These are phyloP conservation scores for Candida sojae DNA, from an alignment of 1,139 yeast species.

Conservation along the genomic window DNA sequence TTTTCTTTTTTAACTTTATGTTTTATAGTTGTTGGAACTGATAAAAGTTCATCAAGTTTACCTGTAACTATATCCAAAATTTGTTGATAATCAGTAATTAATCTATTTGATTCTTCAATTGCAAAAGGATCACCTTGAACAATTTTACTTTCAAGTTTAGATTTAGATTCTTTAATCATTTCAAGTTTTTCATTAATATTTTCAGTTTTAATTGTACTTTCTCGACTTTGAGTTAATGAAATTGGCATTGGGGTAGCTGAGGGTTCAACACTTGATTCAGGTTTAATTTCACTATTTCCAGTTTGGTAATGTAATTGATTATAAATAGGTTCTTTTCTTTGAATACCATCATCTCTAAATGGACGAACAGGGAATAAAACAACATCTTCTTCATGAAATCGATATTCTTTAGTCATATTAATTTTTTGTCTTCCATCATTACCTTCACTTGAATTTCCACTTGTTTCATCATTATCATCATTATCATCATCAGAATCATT, in stretches of 20 bases:
- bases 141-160: slow-evolving; percentile 31
- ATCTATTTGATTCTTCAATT: slow-evolving; percentile 31
- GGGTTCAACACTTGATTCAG: background rate
- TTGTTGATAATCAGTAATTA: slow-evolving; percentile 33
- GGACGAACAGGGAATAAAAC: slow-evolving; percentile 48
- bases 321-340: slow-evolving; percentile 1
- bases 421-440: slow-evolving; percentile 48
- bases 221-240: slow-evolving; percentile 18
- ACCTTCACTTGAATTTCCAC: background rate
- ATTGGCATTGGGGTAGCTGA: slow-evolving; percentile 12
- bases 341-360: slow-evolving; percentile 21
- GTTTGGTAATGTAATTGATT: background rate
- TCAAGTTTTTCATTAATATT: slow-evolving; percentile 28
- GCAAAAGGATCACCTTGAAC: slow-evolving; percentile 30
- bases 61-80: slow-evolving; percentile 30
- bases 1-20: slow-evolving; percentile 4
- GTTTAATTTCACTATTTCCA: background rate
- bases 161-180: slow-evolving; percentile 28
- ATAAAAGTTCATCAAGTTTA: slow-evolving; percentile 24
- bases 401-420: slow-evolving; percentile 63
- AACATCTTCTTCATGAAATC: slow-evolving; percentile 49
- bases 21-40: slow-evolving; percentile 9
- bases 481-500: slow-evolving; percentile 30
- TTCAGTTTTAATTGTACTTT: slow-evolving; percentile 38
- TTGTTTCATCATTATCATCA: slow-evolving; percentile 16